Evolutionary conservation across 352 stramenopile species (phyloP).

Genomic region (Phytopythium chamaehyphon): DNA sequence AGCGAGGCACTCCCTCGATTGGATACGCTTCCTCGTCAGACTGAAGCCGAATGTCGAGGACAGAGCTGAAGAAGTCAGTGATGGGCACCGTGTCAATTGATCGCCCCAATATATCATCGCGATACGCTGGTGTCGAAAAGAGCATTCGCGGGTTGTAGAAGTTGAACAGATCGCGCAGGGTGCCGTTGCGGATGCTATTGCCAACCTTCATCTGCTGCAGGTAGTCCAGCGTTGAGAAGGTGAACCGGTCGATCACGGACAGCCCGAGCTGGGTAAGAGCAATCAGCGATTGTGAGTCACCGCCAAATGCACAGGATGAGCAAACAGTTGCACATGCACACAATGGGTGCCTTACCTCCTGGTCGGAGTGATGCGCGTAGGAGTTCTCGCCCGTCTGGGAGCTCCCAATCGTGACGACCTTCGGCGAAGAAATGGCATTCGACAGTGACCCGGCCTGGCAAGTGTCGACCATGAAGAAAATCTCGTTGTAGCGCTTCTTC

Average conservation of each 20-base stretch:
- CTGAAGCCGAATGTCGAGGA: slow-evolving; percentile 75
- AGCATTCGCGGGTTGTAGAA: slow-evolving; percentile 86
- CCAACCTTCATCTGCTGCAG: slow-evolving; percentile 82
- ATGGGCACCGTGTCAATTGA: slow-evolving; percentile 71
- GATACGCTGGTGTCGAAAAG: slow-evolving; percentile 73
- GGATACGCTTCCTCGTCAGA: slow-evolving; percentile 75
- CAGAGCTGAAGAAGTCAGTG: slow-evolving; percentile 88
- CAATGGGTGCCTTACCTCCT: slow-evolving; percentile 38
- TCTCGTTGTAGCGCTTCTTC: slow-evolving; percentile 92
- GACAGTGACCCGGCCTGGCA: slow-evolving; percentile 94
- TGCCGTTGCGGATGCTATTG: slow-evolving; percentile 60
- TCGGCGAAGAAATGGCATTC: slow-evolving; percentile 80
- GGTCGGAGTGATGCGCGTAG: slow-evolving; percentile 91
- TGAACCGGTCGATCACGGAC: slow-evolving; percentile 89
- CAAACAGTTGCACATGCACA: not conserved
- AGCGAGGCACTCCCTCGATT: slow-evolving; percentile 28
- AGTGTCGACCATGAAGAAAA: slow-evolving; percentile 98
- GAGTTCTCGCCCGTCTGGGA: slow-evolving; percentile 92
- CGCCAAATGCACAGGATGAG: too few relatives aligned
- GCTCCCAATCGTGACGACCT: slow-evolving; percentile 92
- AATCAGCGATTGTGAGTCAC: not conserved
- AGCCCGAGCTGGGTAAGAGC: slow-evolving; percentile 51
- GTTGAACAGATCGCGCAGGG: slow-evolving; percentile 64
- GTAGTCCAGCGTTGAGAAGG: slow-evolving; percentile 87
- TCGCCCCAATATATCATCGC: slow-evolving; percentile 67